Evolutionary conservation across 352 stramenopile genomes (phyloP), one percentile per base, ranked within the genome.

Genomic region (Globisporangium iwayamae): DNA sequence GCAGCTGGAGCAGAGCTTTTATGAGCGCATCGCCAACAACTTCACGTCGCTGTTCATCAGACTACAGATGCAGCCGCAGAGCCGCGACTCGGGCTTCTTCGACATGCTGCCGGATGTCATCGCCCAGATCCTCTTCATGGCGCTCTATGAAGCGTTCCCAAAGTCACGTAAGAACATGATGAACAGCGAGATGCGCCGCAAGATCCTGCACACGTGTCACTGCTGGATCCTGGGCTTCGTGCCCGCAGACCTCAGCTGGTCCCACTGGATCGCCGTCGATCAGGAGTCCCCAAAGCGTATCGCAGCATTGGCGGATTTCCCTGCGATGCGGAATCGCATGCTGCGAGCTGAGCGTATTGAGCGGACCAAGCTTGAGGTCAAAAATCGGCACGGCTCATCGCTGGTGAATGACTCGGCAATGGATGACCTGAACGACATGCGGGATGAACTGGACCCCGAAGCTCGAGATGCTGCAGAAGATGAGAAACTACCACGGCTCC

Each of bases 101-200:
- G 77, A 87, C 28, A 64, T 73, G 20, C 60, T 90, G 7, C 83
- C 83, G 0, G 83, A 90, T 25, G 65, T 89, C 1, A 56, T 87
- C 45, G 76, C 83, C 0, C 81, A 90, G 41, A 77, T 91, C 25
- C 45, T 90, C 38, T 91, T 90, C 58, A 68, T 81, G 16, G 71
- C 78, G 2, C 69, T 91, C 2, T 89, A 91, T 36, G 80, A 90
- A n/a, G 83, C 77, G 3, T 91, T 88, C 56, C 83, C 83, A 30
- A 86, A 79, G 34, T 89, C 83, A 0, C 71, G 83, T 3, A 84
- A 88, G 50, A 45, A 20, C 32, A 77, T 89, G 47, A 59, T 81
- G 10, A 65, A 57, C 18, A 62, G 61, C 9, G 70, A 76, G 4
- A 56, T 83, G 2, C 75, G 69, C 3, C 57, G 66, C 34, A 59